A percentile compares a stretch with the other conserved stretches of the same genome.
phyloP scores from a whole-genome alignment of 78 protist genomes.

The Pigoraptor vietnamica region DNA sequence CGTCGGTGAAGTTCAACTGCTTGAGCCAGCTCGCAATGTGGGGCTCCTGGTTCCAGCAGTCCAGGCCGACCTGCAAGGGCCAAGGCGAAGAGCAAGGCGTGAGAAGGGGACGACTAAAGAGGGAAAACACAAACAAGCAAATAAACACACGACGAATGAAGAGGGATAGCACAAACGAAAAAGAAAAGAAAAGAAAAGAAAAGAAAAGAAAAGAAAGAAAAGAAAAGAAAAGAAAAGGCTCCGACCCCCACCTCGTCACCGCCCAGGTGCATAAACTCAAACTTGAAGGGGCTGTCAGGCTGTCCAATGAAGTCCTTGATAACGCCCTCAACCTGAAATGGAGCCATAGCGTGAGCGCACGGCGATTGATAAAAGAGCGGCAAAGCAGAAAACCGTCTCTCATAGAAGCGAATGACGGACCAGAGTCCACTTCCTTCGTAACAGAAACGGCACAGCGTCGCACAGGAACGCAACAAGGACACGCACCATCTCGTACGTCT shows the following conservation, averaged over 20 bases:
- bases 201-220: neutral
- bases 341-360: neutral
- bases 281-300: neutral
- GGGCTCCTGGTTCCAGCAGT: constrained; percentile 51
- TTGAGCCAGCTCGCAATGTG: constrained; percentile 20
- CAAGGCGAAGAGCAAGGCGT: too few species aligned
- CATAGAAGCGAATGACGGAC: too few species aligned
- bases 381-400: too few species aligned
- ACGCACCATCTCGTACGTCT: constrained; percentile 10
- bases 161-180: neutral
- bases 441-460: neutral
- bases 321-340: neutral
- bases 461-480: neutral
- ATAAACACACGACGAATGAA: neutral
- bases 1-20: neutral
- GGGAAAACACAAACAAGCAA: neutral
- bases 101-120: neutral
- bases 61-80: constrained; percentile 41
- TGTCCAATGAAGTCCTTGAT: neutral
- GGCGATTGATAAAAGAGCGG: constrained; percentile 25
- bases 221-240: neutral
- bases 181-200: too few species aligned
- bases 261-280: constrained; percentile 36
- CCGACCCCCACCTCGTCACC: constrained; percentile 50
- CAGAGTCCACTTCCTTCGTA: too few species aligned